Evolutionary conservation across 345 rosid species (phyloP).

Genomic region (Populus tremula): DNA sequence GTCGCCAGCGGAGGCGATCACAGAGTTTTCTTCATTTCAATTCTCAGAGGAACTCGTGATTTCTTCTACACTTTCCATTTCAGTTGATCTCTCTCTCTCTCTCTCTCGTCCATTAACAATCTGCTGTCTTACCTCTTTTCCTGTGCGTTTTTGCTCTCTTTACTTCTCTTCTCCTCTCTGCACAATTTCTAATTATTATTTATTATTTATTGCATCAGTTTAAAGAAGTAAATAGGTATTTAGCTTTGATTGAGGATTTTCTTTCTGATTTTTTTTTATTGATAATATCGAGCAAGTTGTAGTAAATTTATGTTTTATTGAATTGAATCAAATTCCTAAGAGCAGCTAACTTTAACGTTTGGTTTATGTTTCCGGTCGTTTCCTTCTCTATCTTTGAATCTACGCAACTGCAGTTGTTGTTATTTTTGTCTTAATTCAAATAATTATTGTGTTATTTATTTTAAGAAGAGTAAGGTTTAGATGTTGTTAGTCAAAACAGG

Average conservation of each 20-base stretch:
- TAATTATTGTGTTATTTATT: slow-evolving; percentile 6
- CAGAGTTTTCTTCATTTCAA: not conserved
- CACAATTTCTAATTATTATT: not conserved
- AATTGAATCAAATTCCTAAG: not conserved
- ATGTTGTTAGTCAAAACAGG: slow-evolving; percentile 13
- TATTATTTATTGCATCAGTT: not conserved
- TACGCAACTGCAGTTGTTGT: slow-evolving; percentile 33
- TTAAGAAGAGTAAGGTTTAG: not conserved
- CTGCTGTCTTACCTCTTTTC: not conserved
- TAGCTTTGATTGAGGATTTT: not conserved
- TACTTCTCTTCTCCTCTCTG: not conserved
- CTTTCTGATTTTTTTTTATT: not conserved
- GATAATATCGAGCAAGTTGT: not conserved
- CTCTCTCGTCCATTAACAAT: not conserved
- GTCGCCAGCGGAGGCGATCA: not conserved
- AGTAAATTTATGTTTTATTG: not conserved
- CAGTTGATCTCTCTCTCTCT: not conserved
- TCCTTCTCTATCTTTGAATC: slow-evolving; percentile 28
- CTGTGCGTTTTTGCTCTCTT: not conserved
- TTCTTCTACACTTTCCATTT: not conserved
- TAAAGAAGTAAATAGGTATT: not conserved
- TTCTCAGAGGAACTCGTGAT: not conserved
- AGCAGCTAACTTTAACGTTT: not conserved
- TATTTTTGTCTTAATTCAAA: not conserved
- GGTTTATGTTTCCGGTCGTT: slow-evolving; percentile 21